phyloP scores from a whole-genome alignment of 2,329 filamentous ascomycete species.

The Diaporthe caulivora region DNA sequence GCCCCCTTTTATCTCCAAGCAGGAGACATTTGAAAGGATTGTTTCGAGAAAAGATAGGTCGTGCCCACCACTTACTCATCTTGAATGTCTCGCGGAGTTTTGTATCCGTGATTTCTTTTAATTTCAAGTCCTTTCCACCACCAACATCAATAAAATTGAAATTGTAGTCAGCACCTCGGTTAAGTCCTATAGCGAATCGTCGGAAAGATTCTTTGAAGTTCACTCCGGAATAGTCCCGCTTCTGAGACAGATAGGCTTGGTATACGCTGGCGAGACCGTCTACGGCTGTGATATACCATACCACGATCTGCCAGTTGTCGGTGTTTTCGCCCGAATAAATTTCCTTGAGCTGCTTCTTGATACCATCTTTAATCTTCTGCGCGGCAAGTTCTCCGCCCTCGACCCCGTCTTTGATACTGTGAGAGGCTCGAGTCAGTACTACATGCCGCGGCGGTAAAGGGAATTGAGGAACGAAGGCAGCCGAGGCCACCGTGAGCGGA shows the following conservation, averaged over 20 bases:
- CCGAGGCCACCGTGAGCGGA: too few species aligned
- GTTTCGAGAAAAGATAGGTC: too few species aligned
- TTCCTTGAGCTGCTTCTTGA: not conserved
- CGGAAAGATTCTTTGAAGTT: not conserved
- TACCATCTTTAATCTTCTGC: not conserved
- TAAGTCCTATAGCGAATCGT: not conserved
- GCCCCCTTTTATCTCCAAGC: not conserved
- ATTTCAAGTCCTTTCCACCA: not conserved
- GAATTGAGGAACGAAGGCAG: too few species aligned
- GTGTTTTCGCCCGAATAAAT: not conserved
- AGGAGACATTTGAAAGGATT: too few species aligned
- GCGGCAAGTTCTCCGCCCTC: not conserved
- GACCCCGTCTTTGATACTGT: not conserved
- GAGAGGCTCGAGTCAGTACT: not conserved
- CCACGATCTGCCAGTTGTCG: not conserved
- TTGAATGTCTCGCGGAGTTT: constrained; percentile 6
- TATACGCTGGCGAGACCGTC: constrained; percentile 1
- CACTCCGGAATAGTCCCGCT: not conserved
- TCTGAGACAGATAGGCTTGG: not conserved
- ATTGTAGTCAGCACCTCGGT: not conserved
- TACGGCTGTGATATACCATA: not conserved
- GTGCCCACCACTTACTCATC: not conserved
- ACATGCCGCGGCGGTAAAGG: too few species aligned
- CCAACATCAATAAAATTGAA: not conserved
- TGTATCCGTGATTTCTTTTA: not conserved